Evolutionary conservation across 1,284 basidiomycete species (phyloP).

Genomic region (Fereydounia khargensis): DNA sequence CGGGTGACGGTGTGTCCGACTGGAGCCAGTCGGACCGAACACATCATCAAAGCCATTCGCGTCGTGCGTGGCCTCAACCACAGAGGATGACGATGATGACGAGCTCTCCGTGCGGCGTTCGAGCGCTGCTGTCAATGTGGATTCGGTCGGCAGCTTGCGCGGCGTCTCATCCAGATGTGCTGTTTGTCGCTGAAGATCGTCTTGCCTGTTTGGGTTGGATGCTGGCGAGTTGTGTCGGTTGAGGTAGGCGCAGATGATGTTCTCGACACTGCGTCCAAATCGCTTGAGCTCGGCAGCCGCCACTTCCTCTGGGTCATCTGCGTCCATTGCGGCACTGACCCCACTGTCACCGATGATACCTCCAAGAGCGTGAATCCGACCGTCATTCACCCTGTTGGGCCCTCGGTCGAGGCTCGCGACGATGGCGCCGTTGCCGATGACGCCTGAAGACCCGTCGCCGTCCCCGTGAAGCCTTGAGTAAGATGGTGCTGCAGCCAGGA

Average conservation of each 20-base stretch:
- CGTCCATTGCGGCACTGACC: constrained; percentile 30
- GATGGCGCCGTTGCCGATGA: not conserved
- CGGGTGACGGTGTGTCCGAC: no score
- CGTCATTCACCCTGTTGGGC: constrained; percentile 38
- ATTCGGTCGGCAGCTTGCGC: no score
- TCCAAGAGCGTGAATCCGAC: constrained; percentile 25
- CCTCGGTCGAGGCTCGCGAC: constrained; percentile 12
- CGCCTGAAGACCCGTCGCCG: not conserved
- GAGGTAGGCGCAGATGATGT: constrained; percentile 52
- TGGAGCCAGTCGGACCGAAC: no score
- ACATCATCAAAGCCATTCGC: no score
- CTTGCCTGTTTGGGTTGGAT: not conserved
- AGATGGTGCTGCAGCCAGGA: not conserved
- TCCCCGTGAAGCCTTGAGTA: not conserved
- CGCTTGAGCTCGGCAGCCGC: constrained; percentile 44
- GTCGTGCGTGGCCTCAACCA: no score
- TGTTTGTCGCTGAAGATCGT: not conserved
- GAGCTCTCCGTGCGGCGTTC: no score
- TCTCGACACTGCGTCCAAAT: constrained; percentile 43
- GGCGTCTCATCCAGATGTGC: no score
- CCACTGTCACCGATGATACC: constrained; percentile 39
- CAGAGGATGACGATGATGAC: no score
- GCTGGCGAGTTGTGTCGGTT: constrained; percentile 24
- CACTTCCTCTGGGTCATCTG: constrained; percentile 39
- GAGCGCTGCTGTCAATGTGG: no score